Percentiles rank a stretch among this genome's conserved stretches.
These are phyloP conservation scores for Begonia masoniana DNA, from an alignment of 306 rosid genomes.

Conservation along the genomic window DNA sequence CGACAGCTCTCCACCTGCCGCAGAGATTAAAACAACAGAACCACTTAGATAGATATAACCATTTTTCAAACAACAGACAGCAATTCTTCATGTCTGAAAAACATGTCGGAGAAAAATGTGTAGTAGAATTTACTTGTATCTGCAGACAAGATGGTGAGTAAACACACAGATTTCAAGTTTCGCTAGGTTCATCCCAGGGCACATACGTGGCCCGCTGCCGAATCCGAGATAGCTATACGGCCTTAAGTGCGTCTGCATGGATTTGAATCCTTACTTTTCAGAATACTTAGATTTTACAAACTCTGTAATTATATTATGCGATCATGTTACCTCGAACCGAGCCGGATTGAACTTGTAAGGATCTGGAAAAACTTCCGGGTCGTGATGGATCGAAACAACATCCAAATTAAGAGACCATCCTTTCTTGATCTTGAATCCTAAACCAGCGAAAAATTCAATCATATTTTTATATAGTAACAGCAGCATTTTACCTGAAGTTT, in stretches of 20 bases:
- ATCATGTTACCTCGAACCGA: slow-evolving; percentile 48
- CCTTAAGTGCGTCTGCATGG: slow-evolving; percentile 42
- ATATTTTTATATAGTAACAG: too few species aligned
- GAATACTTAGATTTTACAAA: too few species aligned
- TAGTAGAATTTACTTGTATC: slow-evolving; percentile 44
- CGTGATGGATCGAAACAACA: slow-evolving; percentile 83
- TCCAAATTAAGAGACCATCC: slow-evolving; percentile 78
- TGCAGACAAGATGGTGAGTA: slow-evolving; percentile 63
- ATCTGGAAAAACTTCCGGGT: slow-evolving; percentile 40
- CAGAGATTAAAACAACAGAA: too few species aligned
- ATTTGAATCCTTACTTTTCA: too few species aligned
- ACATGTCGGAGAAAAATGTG: too few species aligned
- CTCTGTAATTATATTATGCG: too few species aligned
- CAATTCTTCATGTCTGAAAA: too few species aligned
- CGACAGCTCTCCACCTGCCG: slow-evolving; percentile 60
- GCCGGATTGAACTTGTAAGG: slow-evolving; percentile 66
- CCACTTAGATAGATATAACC: too few species aligned
- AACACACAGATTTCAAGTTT: slow-evolving; percentile 69
- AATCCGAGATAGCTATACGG: slow-evolving; percentile 75
- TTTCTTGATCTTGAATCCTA: slow-evolving; percentile 63
- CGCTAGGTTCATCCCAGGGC: slow-evolving; percentile 84
- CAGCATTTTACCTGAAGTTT: background rate
- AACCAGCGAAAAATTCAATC: slow-evolving; percentile 3
- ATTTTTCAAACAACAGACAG: too few species aligned
- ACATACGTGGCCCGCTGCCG: slow-evolving; percentile 87